phyloP scores from a whole-genome alignment of 2,329 filamentous ascomycete species.

The Venturia pyrina region DNA sequence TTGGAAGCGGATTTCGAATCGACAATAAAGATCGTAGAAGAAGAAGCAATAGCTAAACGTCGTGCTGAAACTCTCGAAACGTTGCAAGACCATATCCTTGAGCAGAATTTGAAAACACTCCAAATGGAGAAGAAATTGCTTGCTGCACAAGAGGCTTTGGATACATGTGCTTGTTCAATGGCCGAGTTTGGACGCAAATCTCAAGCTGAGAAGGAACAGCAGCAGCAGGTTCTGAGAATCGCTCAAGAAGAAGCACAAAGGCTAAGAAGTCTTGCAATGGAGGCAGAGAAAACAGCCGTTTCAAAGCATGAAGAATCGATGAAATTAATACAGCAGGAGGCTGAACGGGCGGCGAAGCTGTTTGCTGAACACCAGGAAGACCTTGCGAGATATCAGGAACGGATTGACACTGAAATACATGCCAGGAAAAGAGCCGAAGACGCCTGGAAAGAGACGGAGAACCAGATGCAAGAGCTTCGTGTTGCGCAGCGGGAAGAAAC shows the following conservation, averaged over 20 bases:
- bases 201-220: background rate
- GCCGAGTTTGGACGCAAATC: background rate
- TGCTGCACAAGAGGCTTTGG: background rate
- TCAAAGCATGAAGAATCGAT: background rate
- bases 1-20: background rate
- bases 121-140: background rate
- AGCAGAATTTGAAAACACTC: background rate
- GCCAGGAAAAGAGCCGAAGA: background rate
- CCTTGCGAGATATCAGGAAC: background rate
- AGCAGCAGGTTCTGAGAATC: background rate
- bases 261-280: background rate
- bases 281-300: background rate
- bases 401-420: background rate
- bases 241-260: background rate
- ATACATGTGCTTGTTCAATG: background rate
- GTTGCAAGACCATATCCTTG: background rate
- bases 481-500: background rate
- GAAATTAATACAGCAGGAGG: background rate
- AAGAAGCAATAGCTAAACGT: background rate
- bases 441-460: background rate
- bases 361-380: background rate
- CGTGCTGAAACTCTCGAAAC: background rate
- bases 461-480: background rate
- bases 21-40: background rate
- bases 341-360: background rate